These are phyloP conservation scores for Leccinum imitatum DNA, from an alignment of 768 basidiomycete species.

Conservation along the genomic window DNA sequence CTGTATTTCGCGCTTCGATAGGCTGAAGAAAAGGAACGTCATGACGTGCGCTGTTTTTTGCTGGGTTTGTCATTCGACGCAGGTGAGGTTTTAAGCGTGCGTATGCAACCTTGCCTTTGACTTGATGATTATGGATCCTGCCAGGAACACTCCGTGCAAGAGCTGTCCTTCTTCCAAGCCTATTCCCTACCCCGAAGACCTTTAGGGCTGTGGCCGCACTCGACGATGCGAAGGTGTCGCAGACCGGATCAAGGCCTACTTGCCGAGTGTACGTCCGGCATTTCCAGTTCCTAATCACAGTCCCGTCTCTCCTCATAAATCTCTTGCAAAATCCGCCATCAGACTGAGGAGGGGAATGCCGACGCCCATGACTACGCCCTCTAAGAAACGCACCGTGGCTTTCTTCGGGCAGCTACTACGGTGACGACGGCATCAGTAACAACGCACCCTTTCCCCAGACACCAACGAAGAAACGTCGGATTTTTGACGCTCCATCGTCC, in stretches of 20 bases:
- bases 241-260: slow-evolving; percentile 20
- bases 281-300: neutral
- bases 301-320: slow-evolving; percentile 18
- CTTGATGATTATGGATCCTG: neutral
- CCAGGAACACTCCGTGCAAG: slow-evolving; percentile 14
- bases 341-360: slow-evolving; percentile 10
- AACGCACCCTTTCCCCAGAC: slow-evolving; percentile 36
- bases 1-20: slow-evolving; percentile 11
- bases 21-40: slow-evolving; percentile 17
- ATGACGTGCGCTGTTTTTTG: slow-evolving; percentile 43
- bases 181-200: slow-evolving; percentile 16
- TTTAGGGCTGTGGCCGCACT: slow-evolving; percentile 22
- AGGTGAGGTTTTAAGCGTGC: slow-evolving; percentile 26
- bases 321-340: slow-evolving; percentile 17
- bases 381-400: slow-evolving; percentile 33
- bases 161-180: slow-evolving; percentile 17
- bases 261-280: neutral
- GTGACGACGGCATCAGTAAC: slow-evolving; percentile 2
- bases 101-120: neutral
- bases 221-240: slow-evolving; percentile 27
- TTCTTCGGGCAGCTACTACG: slow-evolving; percentile 17
- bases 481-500: slow-evolving; percentile 15
- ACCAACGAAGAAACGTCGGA: slow-evolving; percentile 43
- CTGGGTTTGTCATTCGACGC: slow-evolving; percentile 43
- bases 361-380: slow-evolving; percentile 16